These are phyloP conservation scores for Ustilaginoidea virens DNA, from an alignment of 2,329 filamentous ascomycete genomes.

Conservation along the genomic window DNA sequence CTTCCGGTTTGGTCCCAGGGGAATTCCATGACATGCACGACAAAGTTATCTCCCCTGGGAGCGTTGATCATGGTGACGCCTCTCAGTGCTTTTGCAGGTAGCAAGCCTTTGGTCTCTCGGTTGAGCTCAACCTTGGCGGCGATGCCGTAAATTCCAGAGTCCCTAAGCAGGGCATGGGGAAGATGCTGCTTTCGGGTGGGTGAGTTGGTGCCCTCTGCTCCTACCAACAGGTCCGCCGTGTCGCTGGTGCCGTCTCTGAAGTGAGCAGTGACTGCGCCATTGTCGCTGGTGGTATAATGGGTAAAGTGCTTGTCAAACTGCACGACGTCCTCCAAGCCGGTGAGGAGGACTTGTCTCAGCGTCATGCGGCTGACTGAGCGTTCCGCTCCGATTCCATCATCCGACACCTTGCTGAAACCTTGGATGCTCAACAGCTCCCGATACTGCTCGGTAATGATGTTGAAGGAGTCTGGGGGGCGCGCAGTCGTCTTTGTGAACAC, in stretches of 20 bases:
- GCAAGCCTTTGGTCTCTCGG: constrained; percentile 4
- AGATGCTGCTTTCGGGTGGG: constrained; percentile 6
- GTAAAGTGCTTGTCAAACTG: constrained; percentile 6
- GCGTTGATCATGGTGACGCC: constrained; percentile 6
- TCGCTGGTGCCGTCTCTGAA: constrained; percentile 7
- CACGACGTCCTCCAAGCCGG: constrained; percentile 6
- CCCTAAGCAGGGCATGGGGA: constrained; percentile 4
- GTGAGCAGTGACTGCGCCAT: constrained; percentile 5
- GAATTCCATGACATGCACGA: constrained; percentile 7
- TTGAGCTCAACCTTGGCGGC: constrained; percentile 6
- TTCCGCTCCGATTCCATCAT: constrained; percentile 6
- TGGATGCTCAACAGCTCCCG: constrained; percentile 4
- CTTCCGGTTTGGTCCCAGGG: constrained; percentile 5
- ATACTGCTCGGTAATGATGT: constrained; percentile 6
- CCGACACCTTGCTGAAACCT: constrained; percentile 4
- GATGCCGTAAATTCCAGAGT: constrained; percentile 6
- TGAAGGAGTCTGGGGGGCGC: constrained; percentile 5
- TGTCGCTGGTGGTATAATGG: constrained; percentile 4
- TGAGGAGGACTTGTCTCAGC: constrained; percentile 7
- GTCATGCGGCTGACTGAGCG: constrained; percentile 9
- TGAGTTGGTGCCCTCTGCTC: constrained; percentile 8
- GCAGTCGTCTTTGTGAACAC: constrained; percentile 7
- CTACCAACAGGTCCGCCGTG: constrained; percentile 6
- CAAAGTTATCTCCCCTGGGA: constrained; percentile 5
- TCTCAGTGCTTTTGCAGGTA: constrained; percentile 4